A percentile compares a stretch with the other conserved stretches of the same genome.
Conservation (phyloP, 805 yeast species). For the Lachancea kluyveri region DNA sequence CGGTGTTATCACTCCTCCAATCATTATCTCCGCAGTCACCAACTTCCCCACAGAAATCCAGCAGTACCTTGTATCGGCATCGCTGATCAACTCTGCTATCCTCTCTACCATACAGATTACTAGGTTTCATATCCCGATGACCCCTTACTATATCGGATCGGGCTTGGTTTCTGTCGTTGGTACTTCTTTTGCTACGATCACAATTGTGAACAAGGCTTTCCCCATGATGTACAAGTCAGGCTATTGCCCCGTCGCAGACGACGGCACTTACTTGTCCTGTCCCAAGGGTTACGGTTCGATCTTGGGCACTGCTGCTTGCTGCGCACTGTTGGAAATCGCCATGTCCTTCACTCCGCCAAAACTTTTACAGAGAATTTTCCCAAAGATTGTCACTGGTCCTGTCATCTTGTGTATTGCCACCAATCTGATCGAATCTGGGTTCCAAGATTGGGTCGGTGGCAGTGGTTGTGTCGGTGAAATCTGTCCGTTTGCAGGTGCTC, state of each 20-base stretch:
- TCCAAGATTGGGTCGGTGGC: slow-evolving; percentile 87
- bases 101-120: slow-evolving; percentile 74
- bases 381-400: slow-evolving; percentile 90
- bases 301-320: slow-evolving; percentile 70
- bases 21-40: slow-evolving; percentile 61
- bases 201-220: slow-evolving; percentile 68
- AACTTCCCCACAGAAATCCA: slow-evolving; percentile 43
- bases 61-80: slow-evolving; percentile 66
- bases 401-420: slow-evolving; percentile 83
- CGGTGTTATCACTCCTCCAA: slow-evolving; percentile 81
- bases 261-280: slow-evolving; percentile 69
- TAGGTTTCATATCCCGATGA: slow-evolving; percentile 66
- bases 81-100: slow-evolving; percentile 64
- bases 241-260: slow-evolving; percentile 52
- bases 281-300: slow-evolving; percentile 90
- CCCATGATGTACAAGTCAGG: slow-evolving; percentile 78
- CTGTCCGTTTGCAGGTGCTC: slow-evolving; percentile 47
- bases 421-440: slow-evolving; percentile 61
- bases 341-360: slow-evolving; percentile 76
- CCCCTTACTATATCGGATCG: slow-evolving; percentile 77
- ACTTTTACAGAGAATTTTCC: slow-evolving; percentile 65
- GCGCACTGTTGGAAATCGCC: slow-evolving; percentile 68
- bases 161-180: slow-evolving; percentile 89
- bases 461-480: slow-evolving; percentile 48
- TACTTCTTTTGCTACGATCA: slow-evolving; percentile 81